Percentiles rank a stretch among this genome's conserved stretches.
These are phyloP conservation scores for Ciborinia camelliae DNA, from an alignment of 2,329 filamentous ascomycete genomes.

Conservation along the genomic window DNA sequence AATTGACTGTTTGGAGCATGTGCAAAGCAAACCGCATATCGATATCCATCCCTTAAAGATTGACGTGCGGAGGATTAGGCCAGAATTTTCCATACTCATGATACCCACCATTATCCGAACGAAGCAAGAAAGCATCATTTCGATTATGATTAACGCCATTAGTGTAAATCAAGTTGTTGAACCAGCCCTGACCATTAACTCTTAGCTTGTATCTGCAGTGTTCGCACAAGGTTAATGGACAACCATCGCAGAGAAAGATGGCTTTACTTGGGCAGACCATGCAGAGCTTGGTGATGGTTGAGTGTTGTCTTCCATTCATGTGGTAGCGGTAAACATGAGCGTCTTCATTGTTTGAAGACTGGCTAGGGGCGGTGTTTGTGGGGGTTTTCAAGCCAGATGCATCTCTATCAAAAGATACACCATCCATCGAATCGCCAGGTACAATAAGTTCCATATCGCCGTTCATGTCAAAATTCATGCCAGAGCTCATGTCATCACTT, in stretches of 20 bases:
- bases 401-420: too few relatives aligned
- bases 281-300: conserved; percentile 3
- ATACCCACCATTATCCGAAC: conserved; percentile 6
- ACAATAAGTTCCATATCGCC: neutral
- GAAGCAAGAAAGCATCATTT: conserved; percentile 1
- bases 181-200: neutral
- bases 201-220: neutral
- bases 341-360: too few relatives aligned
- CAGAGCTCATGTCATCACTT: neutral
- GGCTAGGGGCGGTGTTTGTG: too few relatives aligned
- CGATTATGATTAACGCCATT: neutral
- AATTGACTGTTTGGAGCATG: too few relatives aligned
- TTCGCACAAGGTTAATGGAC: conserved; percentile 5
- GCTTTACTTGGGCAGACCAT: neutral
- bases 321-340: neutral
- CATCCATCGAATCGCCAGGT: too few relatives aligned
- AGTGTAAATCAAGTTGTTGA: neutral
- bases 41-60: too few relatives aligned
- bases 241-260: neutral
- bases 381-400: too few relatives aligned
- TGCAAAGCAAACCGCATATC: neutral
- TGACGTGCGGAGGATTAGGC: neutral
- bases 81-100: conserved; percentile 5
- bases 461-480: neutral
- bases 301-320: neutral